These are phyloP conservation scores for Sanghuangporus sanghuang DNA, from an alignment of 1,284 basidiomycete species.

Conservation along the genomic window DNA sequence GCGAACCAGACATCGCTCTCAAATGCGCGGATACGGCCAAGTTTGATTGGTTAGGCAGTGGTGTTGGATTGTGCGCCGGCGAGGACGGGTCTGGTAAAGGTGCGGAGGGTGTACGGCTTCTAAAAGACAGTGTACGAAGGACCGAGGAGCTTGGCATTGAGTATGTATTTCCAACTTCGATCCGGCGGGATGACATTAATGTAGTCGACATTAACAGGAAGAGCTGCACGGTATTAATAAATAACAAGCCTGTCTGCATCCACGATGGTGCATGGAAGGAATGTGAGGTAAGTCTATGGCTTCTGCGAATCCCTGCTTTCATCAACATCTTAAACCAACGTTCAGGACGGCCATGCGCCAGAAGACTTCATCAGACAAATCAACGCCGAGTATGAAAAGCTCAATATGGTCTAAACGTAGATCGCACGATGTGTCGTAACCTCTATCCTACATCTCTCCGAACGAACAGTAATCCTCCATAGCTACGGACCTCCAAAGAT, in stretches of 20 bases:
- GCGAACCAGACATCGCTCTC: constrained; percentile 56
- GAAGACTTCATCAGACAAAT: constrained; percentile 78
- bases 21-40: constrained; percentile 59
- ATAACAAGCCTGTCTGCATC: constrained; percentile 62
- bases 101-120: constrained; percentile 52
- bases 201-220: constrained; percentile 39
- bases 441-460: background rate
- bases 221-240: constrained; percentile 83
- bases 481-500: constrained; percentile 46
- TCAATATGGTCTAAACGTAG: constrained; percentile 36
- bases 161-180: constrained; percentile 34
- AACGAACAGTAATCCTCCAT: background rate
- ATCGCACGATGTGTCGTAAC: background rate
- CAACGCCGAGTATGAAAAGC: constrained; percentile 61
- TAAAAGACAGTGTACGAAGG: constrained; percentile 53
- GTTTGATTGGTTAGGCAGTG: constrained; percentile 65
- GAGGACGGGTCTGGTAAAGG: constrained; percentile 52
- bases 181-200: background rate
- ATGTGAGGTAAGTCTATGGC: constrained; percentile 63
- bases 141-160: constrained; percentile 48
- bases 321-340: background rate
- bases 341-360: constrained; percentile 67
- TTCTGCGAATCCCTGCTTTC: background rate
- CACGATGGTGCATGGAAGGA: constrained; percentile 77
- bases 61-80: constrained; percentile 54